A percentile compares a stretch with the other conserved stretches of the same genome.
phyloP scores from a whole-genome alignment of 345 rosid species.

The Linum tenue region DNA sequence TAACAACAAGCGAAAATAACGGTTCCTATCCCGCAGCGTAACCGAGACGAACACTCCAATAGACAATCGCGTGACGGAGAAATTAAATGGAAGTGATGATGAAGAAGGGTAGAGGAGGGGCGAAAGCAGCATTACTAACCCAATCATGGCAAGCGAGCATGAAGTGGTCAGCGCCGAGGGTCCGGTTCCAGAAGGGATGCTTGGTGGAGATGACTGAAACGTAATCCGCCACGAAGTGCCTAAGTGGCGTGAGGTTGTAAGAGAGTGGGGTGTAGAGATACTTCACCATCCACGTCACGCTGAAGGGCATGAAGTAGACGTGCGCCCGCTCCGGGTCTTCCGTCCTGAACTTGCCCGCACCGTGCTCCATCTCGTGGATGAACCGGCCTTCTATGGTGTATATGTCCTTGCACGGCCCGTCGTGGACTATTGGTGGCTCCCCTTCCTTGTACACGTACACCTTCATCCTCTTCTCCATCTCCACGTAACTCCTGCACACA shows the following conservation, averaged over 20 bases:
- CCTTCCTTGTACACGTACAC: conserved; percentile 73
- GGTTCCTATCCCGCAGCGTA: too few species aligned
- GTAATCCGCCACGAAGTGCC: conserved; percentile 58
- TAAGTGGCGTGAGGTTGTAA: conserved; percentile 34
- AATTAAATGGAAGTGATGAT: background rate
- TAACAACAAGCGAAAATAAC: too few species aligned
- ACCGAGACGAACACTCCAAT: background rate
- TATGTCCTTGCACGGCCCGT: conserved; percentile 51
- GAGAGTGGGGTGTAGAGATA: conserved; percentile 42
- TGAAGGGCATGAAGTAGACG: conserved; percentile 78
- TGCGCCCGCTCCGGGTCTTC: conserved; percentile 47
- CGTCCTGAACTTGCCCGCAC: conserved; percentile 39
- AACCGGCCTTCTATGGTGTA: conserved; percentile 82
- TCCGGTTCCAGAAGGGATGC: conserved; percentile 69
- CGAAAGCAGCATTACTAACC: conserved; percentile 30
- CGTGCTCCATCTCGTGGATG: conserved; percentile 67
- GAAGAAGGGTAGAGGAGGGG: background rate
- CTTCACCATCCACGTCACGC: conserved; percentile 65
- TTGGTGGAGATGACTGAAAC: conserved; percentile 48
- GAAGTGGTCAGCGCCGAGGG: conserved; percentile 76
- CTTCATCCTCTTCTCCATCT: conserved; percentile 56
- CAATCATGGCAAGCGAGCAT: conserved; percentile 90
- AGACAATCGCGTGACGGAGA: background rate
- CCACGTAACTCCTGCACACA: conserved; percentile 53
- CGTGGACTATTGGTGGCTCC: conserved; percentile 50